phyloP scores from a whole-genome alignment of 2,329 filamentous ascomycete species.

The Zelopaecilomyces penicillatus region DNA sequence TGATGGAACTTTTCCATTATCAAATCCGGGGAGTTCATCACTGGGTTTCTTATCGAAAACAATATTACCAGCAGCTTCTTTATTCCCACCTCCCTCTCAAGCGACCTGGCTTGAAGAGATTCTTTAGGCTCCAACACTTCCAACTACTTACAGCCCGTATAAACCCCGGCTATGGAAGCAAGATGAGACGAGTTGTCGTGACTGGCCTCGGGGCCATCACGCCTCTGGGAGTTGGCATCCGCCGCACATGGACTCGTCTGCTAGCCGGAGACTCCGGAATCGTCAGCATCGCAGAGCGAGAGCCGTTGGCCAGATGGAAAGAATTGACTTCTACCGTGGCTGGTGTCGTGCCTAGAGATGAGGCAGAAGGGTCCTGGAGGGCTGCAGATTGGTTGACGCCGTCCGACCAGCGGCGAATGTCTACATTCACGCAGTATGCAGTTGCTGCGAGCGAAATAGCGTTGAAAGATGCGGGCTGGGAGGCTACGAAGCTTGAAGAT shows the following conservation, averaged over 20 bases:
- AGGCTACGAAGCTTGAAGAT: conserved; percentile 49
- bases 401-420: conserved; percentile 66
- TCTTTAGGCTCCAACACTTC: no score
- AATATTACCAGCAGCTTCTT: not conserved
- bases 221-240: conserved; percentile 72
- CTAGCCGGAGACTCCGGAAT: conserved; percentile 75
- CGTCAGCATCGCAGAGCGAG: conserved; percentile 57
- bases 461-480: conserved; percentile 72
- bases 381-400: conserved; percentile 45
- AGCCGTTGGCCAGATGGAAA: conserved; percentile 50
- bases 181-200: conserved; percentile 68
- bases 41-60: no score
- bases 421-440: conserved; percentile 86
- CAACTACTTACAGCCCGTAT: no score
- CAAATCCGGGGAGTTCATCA: no score
- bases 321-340: conserved; percentile 78
- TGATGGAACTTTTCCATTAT: no score
- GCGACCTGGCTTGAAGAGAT: no score
- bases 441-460: conserved; percentile 82
- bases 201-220: conserved; percentile 77
- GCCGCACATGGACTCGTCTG: conserved; percentile 71
- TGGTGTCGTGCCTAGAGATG: conserved; percentile 60
- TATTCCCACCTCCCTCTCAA: not conserved
- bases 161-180: conserved; percentile 30
- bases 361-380: conserved; percentile 38